Base-by-base conservation (phyloP, 495 filamentous ascomycete species). In the Daldinia caldariorum region DNA sequence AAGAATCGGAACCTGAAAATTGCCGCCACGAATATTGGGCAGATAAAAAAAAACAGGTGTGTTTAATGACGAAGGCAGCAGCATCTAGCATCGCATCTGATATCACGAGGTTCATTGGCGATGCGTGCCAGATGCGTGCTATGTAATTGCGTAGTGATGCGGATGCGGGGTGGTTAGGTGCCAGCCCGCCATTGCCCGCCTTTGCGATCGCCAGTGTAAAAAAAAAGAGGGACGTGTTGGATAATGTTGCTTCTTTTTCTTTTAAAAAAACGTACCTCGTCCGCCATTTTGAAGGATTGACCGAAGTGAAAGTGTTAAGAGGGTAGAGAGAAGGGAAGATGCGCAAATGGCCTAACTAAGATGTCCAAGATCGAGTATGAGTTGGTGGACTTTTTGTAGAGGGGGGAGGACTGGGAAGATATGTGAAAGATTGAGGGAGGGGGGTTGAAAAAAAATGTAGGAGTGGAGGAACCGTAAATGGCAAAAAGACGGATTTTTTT, bases 201-300 rank as follows among this genome's bases (percentile, higher is more conserved):
- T 16, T 59, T 65, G 70, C 70, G 67, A 68, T 72, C 70, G 61
- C 38, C 58, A 56, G 6, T 20, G 9, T 2, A 35, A 53, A 41
- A 54, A n/a, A 38, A 63, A 43, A 55, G 35, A 57, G 29, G 14
- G 18, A 58, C 26, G 31, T 26, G 22, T 26, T 26, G 26, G 26
- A 26, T 7, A n/a, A n/a, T 53, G 22, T 3, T 53, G 26, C 26
- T 26, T 26, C 26, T 26, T 26, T 26, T n/a, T 51, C 49, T 31
- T 31, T 54, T 50, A 7, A 45, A 2, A 18, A 6, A 61, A 70
- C 73, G 61, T 73, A 75, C 73, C 70, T 75, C 73, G 49, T 87
- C 84, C 62, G 84, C 78, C 84, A 88, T 87, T 58, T 79, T 83
- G 78, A 77, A 71, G 61, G 69, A 75, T 73, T 73, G 81, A 74